Evolutionary conservation across 1,284 basidiomycete genomes (phyloP).

Genomic region (Coniferiporia sulphurascens): DNA sequence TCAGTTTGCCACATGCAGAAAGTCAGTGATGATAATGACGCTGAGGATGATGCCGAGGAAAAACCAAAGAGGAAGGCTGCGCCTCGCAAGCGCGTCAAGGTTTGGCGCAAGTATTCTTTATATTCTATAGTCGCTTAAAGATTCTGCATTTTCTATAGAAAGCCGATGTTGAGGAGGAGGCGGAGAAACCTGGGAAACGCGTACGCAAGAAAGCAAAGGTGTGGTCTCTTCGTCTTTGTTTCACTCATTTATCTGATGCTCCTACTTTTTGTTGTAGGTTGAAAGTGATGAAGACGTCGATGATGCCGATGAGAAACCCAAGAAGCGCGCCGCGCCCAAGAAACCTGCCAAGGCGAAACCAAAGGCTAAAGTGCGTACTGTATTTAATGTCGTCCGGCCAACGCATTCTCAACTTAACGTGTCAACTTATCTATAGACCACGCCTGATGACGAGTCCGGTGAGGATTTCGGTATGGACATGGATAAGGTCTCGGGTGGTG

Average conservation of each 20-base stretch:
- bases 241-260: not conserved
- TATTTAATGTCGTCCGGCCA: not conserved
- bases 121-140: not conserved
- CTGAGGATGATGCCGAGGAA: slow-evolving; percentile 33
- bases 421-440: not conserved
- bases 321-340: slow-evolving; percentile 28
- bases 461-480: slow-evolving; percentile 18
- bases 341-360: slow-evolving; percentile 18
- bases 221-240: not conserved
- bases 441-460: slow-evolving; percentile 11
- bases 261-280: not conserved
- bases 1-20: slow-evolving; percentile 24
- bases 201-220: slow-evolving; percentile 13
- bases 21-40: slow-evolving; percentile 25
- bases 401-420: not conserved
- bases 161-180: slow-evolving; percentile 17
- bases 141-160: not conserved
- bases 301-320: slow-evolving; percentile 30
- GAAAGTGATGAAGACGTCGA: slow-evolving; percentile 15
- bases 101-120: not conserved
- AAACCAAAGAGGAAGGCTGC: slow-evolving; percentile 35
- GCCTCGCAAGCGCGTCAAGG: slow-evolving; percentile 20
- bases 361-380: slow-evolving; percentile 20
- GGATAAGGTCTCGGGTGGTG: slow-evolving; percentile 15
- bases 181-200: slow-evolving; percentile 10